phyloP scores from a whole-genome alignment of 2,329 filamentous ascomycete genomes.

The Fonsecaea multimorphosa region DNA sequence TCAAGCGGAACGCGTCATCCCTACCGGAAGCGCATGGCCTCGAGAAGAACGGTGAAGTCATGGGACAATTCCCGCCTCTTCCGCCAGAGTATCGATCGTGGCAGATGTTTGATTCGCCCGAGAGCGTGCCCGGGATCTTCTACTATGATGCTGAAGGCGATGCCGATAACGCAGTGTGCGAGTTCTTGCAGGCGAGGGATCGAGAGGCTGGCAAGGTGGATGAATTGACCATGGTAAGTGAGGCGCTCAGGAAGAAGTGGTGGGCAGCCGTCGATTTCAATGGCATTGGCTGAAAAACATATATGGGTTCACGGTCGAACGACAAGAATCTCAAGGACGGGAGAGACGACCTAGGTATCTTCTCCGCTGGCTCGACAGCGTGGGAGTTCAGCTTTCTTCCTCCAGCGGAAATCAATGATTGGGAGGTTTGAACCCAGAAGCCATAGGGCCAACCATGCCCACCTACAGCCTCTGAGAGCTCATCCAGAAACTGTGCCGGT shows the following conservation, averaged over 20 bases:
- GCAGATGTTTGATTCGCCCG: constrained; percentile 25
- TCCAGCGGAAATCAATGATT: too few relatives aligned
- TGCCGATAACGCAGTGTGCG: constrained; percentile 28
- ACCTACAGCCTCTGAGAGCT: too few relatives aligned
- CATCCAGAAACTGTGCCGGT: too few relatives aligned
- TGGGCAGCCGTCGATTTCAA: constrained; percentile 22
- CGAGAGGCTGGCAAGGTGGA: constrained; percentile 20
- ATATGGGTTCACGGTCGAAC: not conserved
- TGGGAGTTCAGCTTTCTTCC: too few relatives aligned
- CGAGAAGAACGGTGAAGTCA: constrained; percentile 4
- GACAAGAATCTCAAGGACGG: too few relatives aligned
- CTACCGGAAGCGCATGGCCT: constrained; percentile 4
- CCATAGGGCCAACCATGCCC: too few relatives aligned
- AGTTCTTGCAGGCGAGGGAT: constrained; percentile 22
- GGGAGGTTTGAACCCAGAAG: too few relatives aligned
- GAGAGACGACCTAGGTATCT: too few relatives aligned
- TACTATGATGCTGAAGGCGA: constrained; percentile 33
- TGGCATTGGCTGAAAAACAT: not conserved
- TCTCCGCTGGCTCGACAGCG: too few relatives aligned
- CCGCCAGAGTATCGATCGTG: constrained; percentile 25
- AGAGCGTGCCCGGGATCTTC: constrained; percentile 25
- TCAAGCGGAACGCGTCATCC: constrained; percentile 11
- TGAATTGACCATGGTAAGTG: constrained; percentile 22
- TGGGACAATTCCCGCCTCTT: constrained; percentile 8
- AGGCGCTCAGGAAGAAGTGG: constrained; percentile 24